Conservation (phyloP, 164 flowering plant species). For the Paratinospora sagittata region DNA sequence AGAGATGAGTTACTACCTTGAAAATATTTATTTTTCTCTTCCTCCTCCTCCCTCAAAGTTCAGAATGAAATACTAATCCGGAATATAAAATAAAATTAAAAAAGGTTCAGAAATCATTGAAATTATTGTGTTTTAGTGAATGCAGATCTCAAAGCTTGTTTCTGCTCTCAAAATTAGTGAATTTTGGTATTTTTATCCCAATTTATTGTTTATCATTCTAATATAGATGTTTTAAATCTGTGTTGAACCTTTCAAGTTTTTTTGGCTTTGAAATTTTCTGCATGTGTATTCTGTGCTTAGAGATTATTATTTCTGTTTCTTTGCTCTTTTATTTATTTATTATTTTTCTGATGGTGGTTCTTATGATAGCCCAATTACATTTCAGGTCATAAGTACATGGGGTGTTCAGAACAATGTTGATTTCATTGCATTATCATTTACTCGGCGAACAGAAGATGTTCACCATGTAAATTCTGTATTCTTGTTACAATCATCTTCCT, state of each 20-base stretch:
- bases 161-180: background rate
- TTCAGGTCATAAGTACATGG: constrained; percentile 90
- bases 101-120: background rate
- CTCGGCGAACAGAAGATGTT: constrained; percentile 89
- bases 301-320: background rate
- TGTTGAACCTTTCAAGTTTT: background rate
- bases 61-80: background rate
- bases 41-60: background rate
- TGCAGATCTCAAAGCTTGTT: background rate
- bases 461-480: constrained; percentile 45
- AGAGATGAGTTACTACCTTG: background rate
- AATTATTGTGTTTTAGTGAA: background rate
- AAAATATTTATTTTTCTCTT: background rate
- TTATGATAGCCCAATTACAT: constrained; percentile 2
- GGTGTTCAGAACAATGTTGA: constrained; percentile 85
- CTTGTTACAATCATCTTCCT: background rate
- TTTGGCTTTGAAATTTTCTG: background rate
- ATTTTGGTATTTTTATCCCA: background rate
- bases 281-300: background rate
- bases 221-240: background rate
- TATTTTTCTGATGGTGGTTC: background rate
- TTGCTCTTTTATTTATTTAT: no score
- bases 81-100: background rate
- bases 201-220: background rate
- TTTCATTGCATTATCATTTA: constrained; percentile 85